phyloP scores from a whole-genome alignment of 2,329 filamentous ascomycete species.

The Paradendryphiella salina region DNA sequence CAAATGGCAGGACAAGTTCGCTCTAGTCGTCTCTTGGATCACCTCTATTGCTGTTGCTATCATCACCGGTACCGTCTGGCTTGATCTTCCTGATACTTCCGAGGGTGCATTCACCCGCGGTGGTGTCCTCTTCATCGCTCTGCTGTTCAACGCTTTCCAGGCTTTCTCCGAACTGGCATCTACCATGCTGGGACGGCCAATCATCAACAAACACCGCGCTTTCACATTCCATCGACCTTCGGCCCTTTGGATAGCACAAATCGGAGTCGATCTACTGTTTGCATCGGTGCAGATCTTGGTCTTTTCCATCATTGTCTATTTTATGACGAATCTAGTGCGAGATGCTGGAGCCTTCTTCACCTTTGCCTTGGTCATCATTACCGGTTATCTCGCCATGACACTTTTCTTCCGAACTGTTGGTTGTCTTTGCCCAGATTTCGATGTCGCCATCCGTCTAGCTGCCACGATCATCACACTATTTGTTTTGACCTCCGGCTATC shows the following conservation, averaged over 20 bases:
- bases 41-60: slow-evolving; percentile 74
- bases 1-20: slow-evolving; percentile 83
- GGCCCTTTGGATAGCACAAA: slow-evolving; percentile 81
- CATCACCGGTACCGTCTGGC: slow-evolving; percentile 77
- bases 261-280: slow-evolving; percentile 76
- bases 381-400: slow-evolving; percentile 50
- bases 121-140: slow-evolving; percentile 76
- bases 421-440: slow-evolving; percentile 78
- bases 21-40: slow-evolving; percentile 72
- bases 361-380: slow-evolving; percentile 51
- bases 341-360: slow-evolving; percentile 55
- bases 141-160: slow-evolving; percentile 86
- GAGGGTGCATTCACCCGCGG: slow-evolving; percentile 79
- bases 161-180: slow-evolving; percentile 76
- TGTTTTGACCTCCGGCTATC: slow-evolving; percentile 77
- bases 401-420: slow-evolving; percentile 54
- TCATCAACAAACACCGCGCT: slow-evolving; percentile 82
- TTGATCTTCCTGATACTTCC: slow-evolving; percentile 65
- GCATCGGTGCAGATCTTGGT: slow-evolving; percentile 66
- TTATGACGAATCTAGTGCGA: slow-evolving; percentile 54
- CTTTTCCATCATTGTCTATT: slow-evolving; percentile 55
- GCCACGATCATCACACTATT: slow-evolving; percentile 80
- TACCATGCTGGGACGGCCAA: slow-evolving; percentile 74
- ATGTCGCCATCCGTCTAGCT: slow-evolving; percentile 80
- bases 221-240: slow-evolving; percentile 83